Evolutionary conservation across 805 yeast genomes (phyloP), one percentile per base, ranked within the genome.

Genomic region (Wickerhamiella occidentalis): DNA sequence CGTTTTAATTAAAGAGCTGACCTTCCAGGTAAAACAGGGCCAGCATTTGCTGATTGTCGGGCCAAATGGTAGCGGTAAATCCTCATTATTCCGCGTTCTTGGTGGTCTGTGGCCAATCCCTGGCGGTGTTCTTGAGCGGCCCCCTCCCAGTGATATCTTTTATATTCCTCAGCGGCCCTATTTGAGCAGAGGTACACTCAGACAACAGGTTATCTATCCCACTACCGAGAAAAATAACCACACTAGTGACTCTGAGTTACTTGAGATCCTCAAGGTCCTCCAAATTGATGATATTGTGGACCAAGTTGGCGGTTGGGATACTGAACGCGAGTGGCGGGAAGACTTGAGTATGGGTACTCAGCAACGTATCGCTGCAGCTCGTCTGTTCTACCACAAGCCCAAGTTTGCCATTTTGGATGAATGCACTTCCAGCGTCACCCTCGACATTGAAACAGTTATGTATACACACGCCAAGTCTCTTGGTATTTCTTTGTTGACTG

Each of bases 51-150:
- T 88, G 48, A 87, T 88, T 61, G 87, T 90, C 8, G 97, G 97
- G 0, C 96, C 96, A 12, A 88, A 88, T 61, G 97, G 97, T 1
- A 84, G 95, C 54, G 97, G 97, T 23, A 88, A 88, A 66, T 87
- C 96, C 0, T 88, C 96, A 0, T 68, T 88, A 51, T 88, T 88
- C 64, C 76, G 97, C 61, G 77, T 88, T 59, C 73, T 88, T 43
- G 96, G 96, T 49, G 96, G 96, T 0, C 71, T 88, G 56, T 88
- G 97, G 97, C 94, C 92, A 2, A 80, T 87, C 18, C 69, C 74
- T 41, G 66, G 69, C 28, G 76, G 76, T 28, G 62, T 66, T 21
- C 73, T 85, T 36, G 74, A 74, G 5, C 76, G 84, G 23, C 94
- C 94, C 6, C 71, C 72, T 38, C 68, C 76, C 3, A 75, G 76